Conservation (phyloP, 139 green algal species). For the Coelastrella sp. region DNA sequence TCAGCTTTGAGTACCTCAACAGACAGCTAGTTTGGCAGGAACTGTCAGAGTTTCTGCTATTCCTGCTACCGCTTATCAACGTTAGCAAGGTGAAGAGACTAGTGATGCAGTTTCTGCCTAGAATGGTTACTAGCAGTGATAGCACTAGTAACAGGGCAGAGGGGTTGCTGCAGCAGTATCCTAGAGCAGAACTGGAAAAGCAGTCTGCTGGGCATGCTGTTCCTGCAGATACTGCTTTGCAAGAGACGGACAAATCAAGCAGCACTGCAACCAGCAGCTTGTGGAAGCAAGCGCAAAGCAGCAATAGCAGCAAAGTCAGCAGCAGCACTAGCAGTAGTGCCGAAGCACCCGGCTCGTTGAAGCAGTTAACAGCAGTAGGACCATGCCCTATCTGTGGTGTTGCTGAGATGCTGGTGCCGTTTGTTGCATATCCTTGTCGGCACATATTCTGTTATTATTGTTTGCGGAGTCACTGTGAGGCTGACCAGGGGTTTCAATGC, state of each 20-base stretch:
- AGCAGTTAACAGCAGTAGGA: conserved; percentile 4
- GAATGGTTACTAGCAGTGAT: conserved; percentile 17
- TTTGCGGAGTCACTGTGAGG: conserved; percentile 66
- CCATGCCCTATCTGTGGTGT: conserved; percentile 70
- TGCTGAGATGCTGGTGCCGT: conserved; percentile 66
- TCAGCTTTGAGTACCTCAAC: conserved; percentile 96
- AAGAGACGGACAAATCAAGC: too few species aligned
- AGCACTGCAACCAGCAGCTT: too few species aligned
- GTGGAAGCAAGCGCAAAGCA: not conserved
- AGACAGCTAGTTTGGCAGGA: conserved; percentile 93
- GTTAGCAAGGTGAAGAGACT: conserved; percentile 32
- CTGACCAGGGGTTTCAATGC: conserved; percentile 59
- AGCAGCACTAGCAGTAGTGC: too few species aligned
- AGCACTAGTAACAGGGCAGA: conserved; percentile 32
- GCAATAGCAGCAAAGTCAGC: not conserved
- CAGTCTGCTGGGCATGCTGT: too few species aligned
- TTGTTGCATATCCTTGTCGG: conserved; percentile 82
- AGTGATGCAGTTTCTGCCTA: conserved; percentile 9
- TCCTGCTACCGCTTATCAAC: conserved; percentile 86
- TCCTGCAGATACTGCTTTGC: too few species aligned
- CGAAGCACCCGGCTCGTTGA: too few species aligned
- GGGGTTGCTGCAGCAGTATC: not conserved
- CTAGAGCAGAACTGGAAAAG: not conserved
- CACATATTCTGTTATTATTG: conserved; percentile 96
- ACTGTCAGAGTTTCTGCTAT: conserved; percentile 89